phyloP scores from a whole-genome alignment of 1,139 yeast genomes.

The Blastobotrys petasosporus region DNA sequence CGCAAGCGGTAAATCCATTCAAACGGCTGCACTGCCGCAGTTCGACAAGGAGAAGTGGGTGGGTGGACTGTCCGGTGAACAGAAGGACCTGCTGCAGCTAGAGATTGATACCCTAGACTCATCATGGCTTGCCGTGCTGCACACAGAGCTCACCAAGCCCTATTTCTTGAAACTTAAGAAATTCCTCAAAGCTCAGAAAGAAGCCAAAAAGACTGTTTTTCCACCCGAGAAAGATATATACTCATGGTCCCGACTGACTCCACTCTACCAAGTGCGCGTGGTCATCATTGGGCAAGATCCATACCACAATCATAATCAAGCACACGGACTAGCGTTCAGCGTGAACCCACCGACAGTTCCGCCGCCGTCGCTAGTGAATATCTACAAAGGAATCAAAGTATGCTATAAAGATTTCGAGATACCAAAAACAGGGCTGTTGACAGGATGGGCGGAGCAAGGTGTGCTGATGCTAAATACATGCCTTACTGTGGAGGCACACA shows the following conservation, averaged over 20 bases:
- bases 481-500: conserved; percentile 87
- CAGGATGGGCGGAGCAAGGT: conserved; percentile 85
- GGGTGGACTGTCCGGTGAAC: conserved; percentile 46
- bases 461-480: conserved; percentile 84
- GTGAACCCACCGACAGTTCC: conserved; percentile 77
- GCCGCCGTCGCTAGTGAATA: conserved; percentile 88
- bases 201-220: conserved; percentile 47
- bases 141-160: conserved; percentile 73
- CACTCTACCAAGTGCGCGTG: conserved; percentile 66
- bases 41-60: conserved; percentile 56
- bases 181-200: conserved; percentile 42
- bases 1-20: neutral
- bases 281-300: conserved; percentile 95
- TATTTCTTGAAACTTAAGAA: conserved; percentile 71
- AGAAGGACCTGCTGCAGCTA: conserved; percentile 49
- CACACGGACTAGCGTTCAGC: conserved; percentile 94
- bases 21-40: neutral
- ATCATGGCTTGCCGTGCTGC: conserved; percentile 69
- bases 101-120: conserved; percentile 69
- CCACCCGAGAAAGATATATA: conserved; percentile 79
- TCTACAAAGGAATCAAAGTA: conserved; percentile 66
- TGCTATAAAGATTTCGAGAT: conserved; percentile 68
- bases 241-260: conserved; percentile 89
- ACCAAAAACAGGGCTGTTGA: conserved; percentile 62
- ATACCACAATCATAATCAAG: conserved; percentile 86